Conservation (phyloP, 1,284 basidiomycete species). For the Ganoderma lingzhi region DNA sequence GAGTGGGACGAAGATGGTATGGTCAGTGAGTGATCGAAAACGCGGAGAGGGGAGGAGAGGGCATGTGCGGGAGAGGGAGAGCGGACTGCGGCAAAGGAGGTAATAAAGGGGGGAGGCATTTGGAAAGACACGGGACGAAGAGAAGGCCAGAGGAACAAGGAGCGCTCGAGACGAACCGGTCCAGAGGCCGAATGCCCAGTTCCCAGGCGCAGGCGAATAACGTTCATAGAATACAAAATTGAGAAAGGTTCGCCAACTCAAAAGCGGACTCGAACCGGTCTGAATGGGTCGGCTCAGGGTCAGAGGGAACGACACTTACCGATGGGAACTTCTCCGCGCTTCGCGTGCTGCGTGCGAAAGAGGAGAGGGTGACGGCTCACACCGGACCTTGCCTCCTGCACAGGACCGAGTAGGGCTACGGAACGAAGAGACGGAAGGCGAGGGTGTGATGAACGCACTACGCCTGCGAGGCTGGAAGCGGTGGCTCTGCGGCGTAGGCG, state of each 20-base stretch:
- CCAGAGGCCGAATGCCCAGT: conserved; percentile 34
- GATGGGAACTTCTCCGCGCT: conserved; percentile 27
- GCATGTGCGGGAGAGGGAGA: conserved; percentile 29
- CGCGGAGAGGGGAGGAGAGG: conserved; percentile 28
- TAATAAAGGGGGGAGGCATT: conserved; percentile 26
- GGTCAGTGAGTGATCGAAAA: conserved; percentile 30
- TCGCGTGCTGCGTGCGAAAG: conserved; percentile 34
- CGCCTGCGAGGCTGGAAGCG: conserved; percentile 20
- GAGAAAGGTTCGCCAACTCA: conserved; percentile 22
- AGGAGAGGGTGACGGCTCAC: conserved; percentile 38
- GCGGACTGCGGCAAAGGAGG: conserved; percentile 32
- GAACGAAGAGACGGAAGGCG: conserved; percentile 33
- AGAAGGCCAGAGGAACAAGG: conserved; percentile 24
- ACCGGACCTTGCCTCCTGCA: conserved; percentile 18
- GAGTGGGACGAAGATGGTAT: conserved; percentile 29
- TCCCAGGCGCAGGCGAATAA: conserved; percentile 35
- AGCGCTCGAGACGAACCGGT: conserved; percentile 34
- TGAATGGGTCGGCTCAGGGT: conserved; percentile 22
- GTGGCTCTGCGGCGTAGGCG: conserved; percentile 32
- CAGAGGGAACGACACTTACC: conserved; percentile 36
- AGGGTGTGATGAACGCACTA: conserved; percentile 29
- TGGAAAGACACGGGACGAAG: conserved; percentile 28
- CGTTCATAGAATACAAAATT: conserved; percentile 32
- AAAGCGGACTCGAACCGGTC: conserved; percentile 28
- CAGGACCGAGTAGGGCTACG: conserved; percentile 23